Percentiles rank a stretch among this genome's conserved stretches.
Evolutionary conservation across 2,329 filamentous ascomycete species (phyloP).

Genomic region (Colletotrichum euphorbiae): DNA sequence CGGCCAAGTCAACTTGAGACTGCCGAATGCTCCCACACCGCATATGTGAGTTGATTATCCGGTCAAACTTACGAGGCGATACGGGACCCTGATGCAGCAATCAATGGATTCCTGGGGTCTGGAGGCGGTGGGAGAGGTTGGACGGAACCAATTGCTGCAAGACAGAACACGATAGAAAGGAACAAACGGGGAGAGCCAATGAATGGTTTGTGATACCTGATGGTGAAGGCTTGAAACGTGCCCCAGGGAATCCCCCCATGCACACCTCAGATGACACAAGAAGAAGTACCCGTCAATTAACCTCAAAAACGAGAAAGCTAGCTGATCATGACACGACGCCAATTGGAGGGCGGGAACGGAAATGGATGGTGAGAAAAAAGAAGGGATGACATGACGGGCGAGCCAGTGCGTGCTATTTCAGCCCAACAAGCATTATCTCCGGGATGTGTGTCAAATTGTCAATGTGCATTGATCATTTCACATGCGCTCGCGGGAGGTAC

Average conservation of each 20-base stretch:
- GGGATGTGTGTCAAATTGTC: not conserved
- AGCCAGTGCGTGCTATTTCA: not conserved
- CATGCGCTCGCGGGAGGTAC: not conserved
- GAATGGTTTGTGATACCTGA: not conserved
- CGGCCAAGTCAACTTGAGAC: constrained; percentile 37
- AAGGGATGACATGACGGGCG: constrained; percentile 22
- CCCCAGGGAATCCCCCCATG: constrained; percentile 22
- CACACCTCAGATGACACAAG: constrained; percentile 10
- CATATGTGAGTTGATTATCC: constrained; percentile 17
- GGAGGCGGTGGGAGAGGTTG: constrained; percentile 25
- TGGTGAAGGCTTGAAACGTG: not conserved
- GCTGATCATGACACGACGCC: constrained; percentile 26
- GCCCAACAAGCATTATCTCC: not conserved
- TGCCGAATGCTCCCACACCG: constrained; percentile 30
- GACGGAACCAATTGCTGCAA: not conserved
- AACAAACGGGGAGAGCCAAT: constrained; percentile 8
- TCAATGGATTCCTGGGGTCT: not conserved
- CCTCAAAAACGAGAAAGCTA: constrained; percentile 1
- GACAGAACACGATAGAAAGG: not conserved
- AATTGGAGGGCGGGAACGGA: constrained; percentile 3
- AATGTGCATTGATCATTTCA: not conserved
- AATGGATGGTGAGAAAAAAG: not conserved
- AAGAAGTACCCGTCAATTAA: constrained; percentile 7
- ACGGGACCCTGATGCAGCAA: constrained; percentile 2
- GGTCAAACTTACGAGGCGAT: not conserved